A percentile compares a stretch with the other conserved stretches of the same genome.
Evolutionary conservation across 495 filamentous ascomycete species (phyloP).

Genomic region (Talaromyces liani): DNA sequence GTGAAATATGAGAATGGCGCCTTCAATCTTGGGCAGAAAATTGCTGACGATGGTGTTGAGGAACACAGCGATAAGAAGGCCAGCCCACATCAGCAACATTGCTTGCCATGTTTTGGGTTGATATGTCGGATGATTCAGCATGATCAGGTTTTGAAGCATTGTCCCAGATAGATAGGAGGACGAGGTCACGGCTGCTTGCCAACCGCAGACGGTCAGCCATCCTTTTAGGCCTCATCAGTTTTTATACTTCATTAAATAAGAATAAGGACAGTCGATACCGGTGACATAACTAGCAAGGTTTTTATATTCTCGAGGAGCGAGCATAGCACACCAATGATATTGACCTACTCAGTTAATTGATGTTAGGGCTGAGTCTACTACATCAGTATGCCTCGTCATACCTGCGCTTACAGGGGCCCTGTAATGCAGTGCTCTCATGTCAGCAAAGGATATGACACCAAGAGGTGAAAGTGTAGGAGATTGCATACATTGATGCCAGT

Average conservation of each 20-base stretch:
- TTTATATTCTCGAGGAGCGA: conserved; percentile 32
- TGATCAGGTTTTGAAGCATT: conserved; percentile 39
- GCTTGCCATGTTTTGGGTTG: conserved; percentile 31
- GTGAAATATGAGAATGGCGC: conserved; percentile 39
- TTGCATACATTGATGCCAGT: conserved; percentile 35
- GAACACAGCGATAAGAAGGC: conserved; percentile 25
- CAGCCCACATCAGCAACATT: conserved; percentile 37
- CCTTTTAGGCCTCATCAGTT: conserved; percentile 16
- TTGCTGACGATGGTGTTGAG: conserved; percentile 35
- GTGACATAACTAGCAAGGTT: conserved; percentile 38
- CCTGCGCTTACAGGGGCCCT: too few species aligned
- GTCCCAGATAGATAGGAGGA: conserved; percentile 34
- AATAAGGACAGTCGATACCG: conserved; percentile 14
- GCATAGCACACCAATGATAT: conserved; percentile 45
- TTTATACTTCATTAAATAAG: neutral
- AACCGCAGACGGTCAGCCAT: conserved; percentile 41
- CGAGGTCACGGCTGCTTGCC: conserved; percentile 32
- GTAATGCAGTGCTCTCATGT: too few species aligned
- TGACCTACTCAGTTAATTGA: conserved; percentile 19
- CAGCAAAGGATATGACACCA: neutral
- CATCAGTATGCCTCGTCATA: too few species aligned
- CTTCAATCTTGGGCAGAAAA: conserved; percentile 38
- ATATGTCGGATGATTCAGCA: conserved; percentile 34
- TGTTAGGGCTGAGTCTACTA: too few species aligned
- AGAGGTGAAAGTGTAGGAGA: neutral